Base-by-base conservation (phyloP, 441 rosid genomes). In the Populus tomentosa region DNA sequence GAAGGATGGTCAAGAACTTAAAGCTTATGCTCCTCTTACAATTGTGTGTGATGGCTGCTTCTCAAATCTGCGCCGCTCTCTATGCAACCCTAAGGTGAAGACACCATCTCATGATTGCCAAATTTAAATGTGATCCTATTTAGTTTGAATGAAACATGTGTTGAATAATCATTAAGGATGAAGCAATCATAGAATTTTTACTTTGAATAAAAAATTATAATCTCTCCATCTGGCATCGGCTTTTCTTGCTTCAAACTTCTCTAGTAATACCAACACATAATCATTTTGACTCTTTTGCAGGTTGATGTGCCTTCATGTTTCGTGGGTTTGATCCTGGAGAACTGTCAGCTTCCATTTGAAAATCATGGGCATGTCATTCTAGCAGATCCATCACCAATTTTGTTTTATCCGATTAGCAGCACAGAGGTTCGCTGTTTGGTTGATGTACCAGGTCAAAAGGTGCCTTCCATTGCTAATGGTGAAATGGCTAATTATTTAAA, bases 41-140 rank as follows among this genome's bases (percentile, higher is more conserved):
- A 81, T 93, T 70, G 94, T 93, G 1, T 93, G 97, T 73, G 95
- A 93, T 78, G 98, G 98, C 63, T 93, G 98, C 88, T 93, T 93
- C 88, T 92, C 95, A 6, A 92, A 92, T 80, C 80, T 92, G 78
- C 89, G 92, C 6, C 91, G 90, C 67, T 84, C 91, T 79, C 93
- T 93, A 23, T 93, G 97, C 89, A 90, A 89, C 24, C 92, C 97
- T 1, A 89, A 92, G 95, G 98, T 93, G 79, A 72, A 80, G 42
- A 72, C 82, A 16, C 62, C 75, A 18, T 75, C 69, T 64, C 42
- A 0, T 38, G 56, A 33, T 42, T 65, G 13, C 24, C 8, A 18
- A 28, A 18, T 61, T 3, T 78, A 24, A 73, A 24, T 65, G 7
- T 20, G 7, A 1, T 40, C 14, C 14, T 40, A 40, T 40, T 40